Evolutionary conservation across 2,329 filamentous ascomycete genomes (phyloP).

Genomic region (Aspergillus fischeri): DNA sequence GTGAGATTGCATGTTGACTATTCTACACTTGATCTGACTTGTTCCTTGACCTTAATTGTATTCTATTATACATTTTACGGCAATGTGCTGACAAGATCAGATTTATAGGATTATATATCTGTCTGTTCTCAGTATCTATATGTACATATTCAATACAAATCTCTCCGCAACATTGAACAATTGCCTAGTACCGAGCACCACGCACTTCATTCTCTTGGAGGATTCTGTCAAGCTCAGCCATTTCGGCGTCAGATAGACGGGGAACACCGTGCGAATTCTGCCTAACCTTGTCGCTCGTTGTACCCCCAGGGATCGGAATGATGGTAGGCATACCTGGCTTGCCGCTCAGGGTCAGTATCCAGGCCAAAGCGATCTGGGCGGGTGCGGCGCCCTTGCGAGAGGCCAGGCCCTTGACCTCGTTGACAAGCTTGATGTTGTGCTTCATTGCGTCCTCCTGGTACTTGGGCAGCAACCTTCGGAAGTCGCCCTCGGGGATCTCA

Average conservation of each 20-base stretch:
- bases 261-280: slow-evolving; percentile 31
- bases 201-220: slow-evolving; percentile 43
- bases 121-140: not conserved
- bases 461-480: slow-evolving; percentile 42
- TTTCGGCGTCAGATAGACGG: slow-evolving; percentile 30
- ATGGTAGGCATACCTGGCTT: slow-evolving; percentile 42
- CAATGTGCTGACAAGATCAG: slow-evolving; percentile 12
- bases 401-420: slow-evolving; percentile 44
- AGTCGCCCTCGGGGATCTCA: slow-evolving; percentile 47
- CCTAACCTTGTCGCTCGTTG: slow-evolving; percentile 32
- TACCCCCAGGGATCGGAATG: slow-evolving; percentile 36
- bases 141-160: not conserved
- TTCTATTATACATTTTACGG: slow-evolving; percentile 2
- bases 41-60: not conserved
- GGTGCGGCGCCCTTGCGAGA: slow-evolving; percentile 41
- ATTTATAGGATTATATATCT: not conserved
- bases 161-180: not conserved
- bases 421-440: slow-evolving; percentile 48
- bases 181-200: slow-evolving; percentile 25
- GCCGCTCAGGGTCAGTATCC: slow-evolving; percentile 43
- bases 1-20: slow-evolving; percentile 44
- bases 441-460: slow-evolving; percentile 51
- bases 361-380: slow-evolving; percentile 48
- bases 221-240: slow-evolving; percentile 51
- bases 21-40: slow-evolving; percentile 47